Percentiles rank a stretch among this genome's conserved stretches.
Evolutionary conservation across 805 yeast species (phyloP).

Genomic region (Candida ortonii): DNA sequence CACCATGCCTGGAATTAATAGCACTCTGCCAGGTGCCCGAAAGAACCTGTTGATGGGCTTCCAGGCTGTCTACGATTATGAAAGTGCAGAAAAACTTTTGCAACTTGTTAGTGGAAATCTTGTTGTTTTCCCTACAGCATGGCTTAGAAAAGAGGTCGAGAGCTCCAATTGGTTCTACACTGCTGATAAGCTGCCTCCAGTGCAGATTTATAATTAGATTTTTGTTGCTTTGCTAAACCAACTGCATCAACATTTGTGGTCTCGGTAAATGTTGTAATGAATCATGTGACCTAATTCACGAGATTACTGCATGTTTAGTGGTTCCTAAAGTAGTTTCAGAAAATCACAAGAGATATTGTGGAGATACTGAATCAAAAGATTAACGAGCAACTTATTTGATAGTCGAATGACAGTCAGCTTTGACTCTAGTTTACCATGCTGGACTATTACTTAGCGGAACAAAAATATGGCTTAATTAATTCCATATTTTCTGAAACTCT

Average conservation of each 20-base stretch:
- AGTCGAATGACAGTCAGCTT: no score
- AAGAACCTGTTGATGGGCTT: constrained; percentile 13
- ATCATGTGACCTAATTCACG: no score
- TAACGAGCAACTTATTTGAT: no score
- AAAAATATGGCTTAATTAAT: no score
- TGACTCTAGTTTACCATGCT: no score
- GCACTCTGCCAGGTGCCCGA: constrained; percentile 8
- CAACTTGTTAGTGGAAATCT: constrained; percentile 78
- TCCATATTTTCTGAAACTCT: no score
- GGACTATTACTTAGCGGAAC: no score
- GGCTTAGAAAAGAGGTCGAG: constrained; percentile 85
- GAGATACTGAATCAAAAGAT: no score
- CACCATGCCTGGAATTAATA: constrained; percentile 10
- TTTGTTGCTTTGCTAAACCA: constrained; percentile 3
- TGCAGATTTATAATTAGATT: constrained; percentile 78
- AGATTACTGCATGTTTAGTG: no score
- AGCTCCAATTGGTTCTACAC: constrained; percentile 94
- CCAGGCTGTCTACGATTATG: constrained; percentile 48
- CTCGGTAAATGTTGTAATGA: no score
- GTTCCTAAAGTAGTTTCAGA: no score
- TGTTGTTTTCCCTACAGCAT: constrained; percentile 88
- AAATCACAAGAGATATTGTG: no score
- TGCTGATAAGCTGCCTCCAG: constrained; percentile 90
- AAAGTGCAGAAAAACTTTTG: constrained; percentile 72
- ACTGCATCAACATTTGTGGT: neutral